These are phyloP conservation scores for Kingdonia uniflora DNA, from an alignment of 164 flowering plant species.

Conservation along the genomic window DNA sequence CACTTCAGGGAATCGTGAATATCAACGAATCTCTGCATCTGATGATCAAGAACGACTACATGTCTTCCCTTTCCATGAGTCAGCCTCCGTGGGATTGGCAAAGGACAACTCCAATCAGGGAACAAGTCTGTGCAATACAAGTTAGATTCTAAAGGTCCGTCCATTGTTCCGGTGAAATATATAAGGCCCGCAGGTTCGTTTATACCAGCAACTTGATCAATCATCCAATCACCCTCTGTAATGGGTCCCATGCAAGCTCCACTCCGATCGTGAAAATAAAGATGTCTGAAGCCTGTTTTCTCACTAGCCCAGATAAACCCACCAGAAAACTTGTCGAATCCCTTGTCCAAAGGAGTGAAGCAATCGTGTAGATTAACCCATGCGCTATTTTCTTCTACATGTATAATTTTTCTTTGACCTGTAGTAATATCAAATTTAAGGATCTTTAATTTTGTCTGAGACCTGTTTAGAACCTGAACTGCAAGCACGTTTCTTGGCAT, in stretches of 20 bases:
- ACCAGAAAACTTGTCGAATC: slow-evolving; percentile 33
- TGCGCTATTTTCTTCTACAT: slow-evolving; percentile 52
- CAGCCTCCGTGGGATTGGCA: slow-evolving; percentile 43
- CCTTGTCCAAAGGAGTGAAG: slow-evolving; percentile 77
- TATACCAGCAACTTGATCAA: slow-evolving; percentile 82
- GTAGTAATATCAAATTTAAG: slow-evolving; percentile 67
- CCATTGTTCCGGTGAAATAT: slow-evolving; percentile 73
- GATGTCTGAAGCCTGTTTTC: slow-evolving; percentile 79
- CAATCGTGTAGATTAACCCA: slow-evolving; percentile 93
- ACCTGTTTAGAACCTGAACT: slow-evolving; percentile 71
- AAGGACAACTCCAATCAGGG: slow-evolving; percentile 29
- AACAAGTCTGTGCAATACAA: slow-evolving; percentile 52
- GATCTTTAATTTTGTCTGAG: slow-evolving; percentile 46
- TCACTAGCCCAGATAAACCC: slow-evolving; percentile 98
- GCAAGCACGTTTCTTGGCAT: slow-evolving; percentile 68
- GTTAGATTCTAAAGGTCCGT: slow-evolving; percentile 67
- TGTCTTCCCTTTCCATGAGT: slow-evolving; percentile 77
- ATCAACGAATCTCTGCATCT: slow-evolving; percentile 69
- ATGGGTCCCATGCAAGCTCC: slow-evolving; percentile 73
- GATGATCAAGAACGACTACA: slow-evolving; percentile 78
- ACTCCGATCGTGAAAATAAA: slow-evolving; percentile 59
- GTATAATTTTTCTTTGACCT: slow-evolving; percentile 48
- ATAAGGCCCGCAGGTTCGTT: slow-evolving; percentile 69
- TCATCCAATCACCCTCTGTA: slow-evolving; percentile 95
- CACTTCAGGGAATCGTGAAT: slow-evolving; percentile 56